Conservation (phyloP, 768 basidiomycete genomes). For the Tricholoma hemisulphureum region DNA sequence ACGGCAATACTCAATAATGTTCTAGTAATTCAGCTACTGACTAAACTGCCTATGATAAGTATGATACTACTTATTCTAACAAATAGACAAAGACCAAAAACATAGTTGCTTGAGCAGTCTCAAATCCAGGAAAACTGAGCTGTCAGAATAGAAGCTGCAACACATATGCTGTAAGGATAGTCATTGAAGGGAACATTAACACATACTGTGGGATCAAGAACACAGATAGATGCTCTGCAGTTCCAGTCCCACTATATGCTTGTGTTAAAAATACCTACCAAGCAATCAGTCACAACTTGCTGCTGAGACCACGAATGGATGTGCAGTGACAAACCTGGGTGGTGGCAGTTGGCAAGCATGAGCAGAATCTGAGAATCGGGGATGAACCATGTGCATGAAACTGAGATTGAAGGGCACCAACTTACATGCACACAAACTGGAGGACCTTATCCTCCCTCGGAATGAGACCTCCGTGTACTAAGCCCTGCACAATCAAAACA, state of each 20-base stretch:
- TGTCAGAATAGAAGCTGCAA: slow-evolving; percentile 42
- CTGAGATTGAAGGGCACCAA: slow-evolving; percentile 8
- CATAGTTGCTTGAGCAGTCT: too few species aligned
- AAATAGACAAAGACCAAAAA: too few species aligned
- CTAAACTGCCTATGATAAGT: too few species aligned
- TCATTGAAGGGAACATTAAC: slow-evolving; percentile 52
- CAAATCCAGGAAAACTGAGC: too few species aligned
- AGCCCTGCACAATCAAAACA: slow-evolving; percentile 50
- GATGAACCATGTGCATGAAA: not conserved
- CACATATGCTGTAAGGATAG: slow-evolving; percentile 46
- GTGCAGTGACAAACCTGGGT: too few species aligned
- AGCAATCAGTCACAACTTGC: too few species aligned
- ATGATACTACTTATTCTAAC: too few species aligned
- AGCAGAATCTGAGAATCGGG: slow-evolving; percentile 46
- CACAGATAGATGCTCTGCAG: slow-evolving; percentile 56
- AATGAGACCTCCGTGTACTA: slow-evolving; percentile 50
- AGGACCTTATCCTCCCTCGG: slow-evolving; percentile 53
- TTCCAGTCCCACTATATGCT: slow-evolving; percentile 64
- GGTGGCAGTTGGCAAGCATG: slow-evolving; percentile 61
- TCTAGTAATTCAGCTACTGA: too few species aligned
- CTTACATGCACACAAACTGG: slow-evolving; percentile 69
- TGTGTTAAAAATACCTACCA: slow-evolving; percentile 61
- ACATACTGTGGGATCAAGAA: slow-evolving; percentile 65
- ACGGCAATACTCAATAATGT: too few species aligned
- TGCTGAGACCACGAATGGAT: too few species aligned